A percentile compares a stretch with the other conserved stretches of the same genome.
These are phyloP conservation scores for Psidium friedrichsthalianum DNA, from an alignment of 345 rosid genomes.

Conservation along the genomic window DNA sequence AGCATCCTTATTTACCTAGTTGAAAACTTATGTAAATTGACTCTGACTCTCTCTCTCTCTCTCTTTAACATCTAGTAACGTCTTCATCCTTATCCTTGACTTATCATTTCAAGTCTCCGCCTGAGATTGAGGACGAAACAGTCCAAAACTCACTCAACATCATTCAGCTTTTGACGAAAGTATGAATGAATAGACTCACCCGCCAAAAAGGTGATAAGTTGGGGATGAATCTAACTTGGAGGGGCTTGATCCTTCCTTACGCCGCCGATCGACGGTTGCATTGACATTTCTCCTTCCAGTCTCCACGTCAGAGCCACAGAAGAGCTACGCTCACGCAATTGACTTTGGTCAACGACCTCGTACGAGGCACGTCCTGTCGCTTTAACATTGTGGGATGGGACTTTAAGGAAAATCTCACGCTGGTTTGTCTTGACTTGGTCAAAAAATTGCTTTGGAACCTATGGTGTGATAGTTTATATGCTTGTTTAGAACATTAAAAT, in stretches of 20 bases:
- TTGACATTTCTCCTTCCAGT: not conserved
- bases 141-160: not conserved
- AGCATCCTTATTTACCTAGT: too few species aligned
- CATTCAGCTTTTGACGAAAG: not conserved
- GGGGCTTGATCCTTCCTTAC: not conserved
- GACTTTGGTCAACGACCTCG: not conserved
- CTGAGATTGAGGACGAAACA: too few species aligned
- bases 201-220: too few species aligned
- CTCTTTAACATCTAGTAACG: not conserved
- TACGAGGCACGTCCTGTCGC: not conserved
- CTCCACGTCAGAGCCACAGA: not conserved
- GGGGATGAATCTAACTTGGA: not conserved
- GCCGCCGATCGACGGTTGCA: not conserved
- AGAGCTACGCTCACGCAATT: not conserved
- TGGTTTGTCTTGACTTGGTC: not conserved
- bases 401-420: too few species aligned
- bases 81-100: not conserved
- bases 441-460: not conserved
- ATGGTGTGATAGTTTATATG: not conserved
- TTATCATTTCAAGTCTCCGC: not conserved
- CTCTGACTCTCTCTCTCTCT: not conserved
- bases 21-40: not conserved
- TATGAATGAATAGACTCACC: too few species aligned
- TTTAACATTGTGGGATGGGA: not conserved
- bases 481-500: not conserved